phyloP scores from a whole-genome alignment of 2,329 filamentous ascomycete genomes.

The Trichophyton benhamiae region DNA sequence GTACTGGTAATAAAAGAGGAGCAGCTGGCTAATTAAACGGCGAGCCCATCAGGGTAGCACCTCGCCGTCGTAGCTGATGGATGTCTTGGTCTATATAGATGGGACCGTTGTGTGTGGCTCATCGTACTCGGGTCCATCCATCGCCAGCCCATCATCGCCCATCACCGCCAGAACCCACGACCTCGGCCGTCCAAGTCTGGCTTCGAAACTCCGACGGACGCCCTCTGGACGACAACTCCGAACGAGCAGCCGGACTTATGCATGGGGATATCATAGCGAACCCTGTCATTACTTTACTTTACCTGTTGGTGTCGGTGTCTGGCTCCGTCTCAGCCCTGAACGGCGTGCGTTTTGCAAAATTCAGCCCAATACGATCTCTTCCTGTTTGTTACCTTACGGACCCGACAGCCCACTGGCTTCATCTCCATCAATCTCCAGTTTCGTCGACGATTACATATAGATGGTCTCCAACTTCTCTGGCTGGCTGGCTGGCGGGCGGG shows the following conservation, averaged over 20 bases:
- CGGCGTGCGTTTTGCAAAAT: neutral
- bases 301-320: too few relatives aligned
- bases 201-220: neutral
- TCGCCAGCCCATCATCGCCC: neutral
- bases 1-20: too few relatives aligned
- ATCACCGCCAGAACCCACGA: neutral
- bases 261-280: neutral
- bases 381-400: too few relatives aligned
- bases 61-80: too few relatives aligned
- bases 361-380: neutral
- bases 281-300: too few relatives aligned
- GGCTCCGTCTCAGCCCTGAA: neutral
- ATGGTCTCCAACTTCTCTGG: too few relatives aligned
- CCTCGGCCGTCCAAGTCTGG: too few relatives aligned
- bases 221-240: neutral
- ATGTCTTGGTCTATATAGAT: neutral
- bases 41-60: neutral
- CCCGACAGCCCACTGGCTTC: neutral
- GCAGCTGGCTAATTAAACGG: too few relatives aligned
- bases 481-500: too few relatives aligned
- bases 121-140: neutral
- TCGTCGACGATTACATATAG: neutral
- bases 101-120: neutral
- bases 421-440: neutral
- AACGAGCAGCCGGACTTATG: neutral